Percentiles rank a stretch among this genome's conserved stretches.
These are phyloP conservation scores for Crassisporium funariophilum DNA, from an alignment of 768 basidiomycete genomes.

Conservation along the genomic window DNA sequence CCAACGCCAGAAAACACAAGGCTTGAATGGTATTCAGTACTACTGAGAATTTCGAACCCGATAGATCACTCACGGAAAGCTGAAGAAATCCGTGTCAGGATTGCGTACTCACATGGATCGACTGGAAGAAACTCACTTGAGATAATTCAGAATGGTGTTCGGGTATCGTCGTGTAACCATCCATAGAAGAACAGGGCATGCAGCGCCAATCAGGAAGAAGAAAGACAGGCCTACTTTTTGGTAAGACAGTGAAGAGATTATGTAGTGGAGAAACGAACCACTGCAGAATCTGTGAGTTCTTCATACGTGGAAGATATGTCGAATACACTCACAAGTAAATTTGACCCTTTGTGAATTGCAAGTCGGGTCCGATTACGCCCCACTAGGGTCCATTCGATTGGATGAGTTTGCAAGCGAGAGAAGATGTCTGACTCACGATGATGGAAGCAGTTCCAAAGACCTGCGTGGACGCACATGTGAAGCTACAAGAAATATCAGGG, in stretches of 20 bases:
- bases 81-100: slow-evolving; percentile 17
- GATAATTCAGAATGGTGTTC: slow-evolving; percentile 60
- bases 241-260: too few relatives aligned
- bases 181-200: slow-evolving; percentile 66
- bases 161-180: slow-evolving; percentile 64
- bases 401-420: slow-evolving; percentile 4
- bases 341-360: slow-evolving; percentile 56
- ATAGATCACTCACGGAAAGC: slow-evolving; percentile 46
- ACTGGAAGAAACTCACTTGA: slow-evolving; percentile 52
- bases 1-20: slow-evolving; percentile 72
- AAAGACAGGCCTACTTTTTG: slow-evolving; percentile 49
- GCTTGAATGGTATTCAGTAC: slow-evolving; percentile 25
- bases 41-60: slow-evolving; percentile 7
- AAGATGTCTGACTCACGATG: slow-evolving; percentile 46
- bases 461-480: slow-evolving; percentile 52
- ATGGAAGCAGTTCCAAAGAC: slow-evolving; percentile 57
- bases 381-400: slow-evolving; percentile 33
- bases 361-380: slow-evolving; percentile 70
- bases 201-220: slow-evolving; percentile 75
- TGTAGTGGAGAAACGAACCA: slow-evolving; percentile 20
- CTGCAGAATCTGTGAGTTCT: slow-evolving; percentile 13
- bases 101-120: slow-evolving; percentile 2
- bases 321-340: slow-evolving; percentile 55
- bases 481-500: slow-evolving; percentile 33
- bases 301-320: neutral